Percentiles rank a stretch among this genome's conserved stretches.
Evolutionary conservation across 2,329 filamentous ascomycete genomes (phyloP).

Genomic region (Clonostachys chloroleuca): DNA sequence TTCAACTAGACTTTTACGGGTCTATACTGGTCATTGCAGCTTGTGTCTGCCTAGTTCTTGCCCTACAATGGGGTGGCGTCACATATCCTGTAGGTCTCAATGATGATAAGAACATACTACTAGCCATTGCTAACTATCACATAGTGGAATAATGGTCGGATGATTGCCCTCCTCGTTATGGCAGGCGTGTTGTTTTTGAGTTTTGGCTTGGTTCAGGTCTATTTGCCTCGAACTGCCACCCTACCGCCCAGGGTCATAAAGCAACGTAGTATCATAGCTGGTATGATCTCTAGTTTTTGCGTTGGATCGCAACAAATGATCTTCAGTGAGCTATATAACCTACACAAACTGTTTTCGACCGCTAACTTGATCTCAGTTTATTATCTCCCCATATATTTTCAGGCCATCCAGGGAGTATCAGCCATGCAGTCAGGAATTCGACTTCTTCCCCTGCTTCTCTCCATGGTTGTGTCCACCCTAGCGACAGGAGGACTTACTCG

Average conservation of each 20-base stretch:
- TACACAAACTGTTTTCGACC: too few species aligned
- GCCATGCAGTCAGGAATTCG: constrained; percentile 26
- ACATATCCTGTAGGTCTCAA: constrained; percentile 4
- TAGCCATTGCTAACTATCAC: constrained; percentile 4
- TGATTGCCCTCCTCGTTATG: constrained; percentile 25
- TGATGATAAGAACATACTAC: too few species aligned
- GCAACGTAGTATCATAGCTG: constrained; percentile 25
- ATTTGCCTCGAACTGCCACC: constrained; percentile 23
- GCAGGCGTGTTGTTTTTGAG: constrained; percentile 17
- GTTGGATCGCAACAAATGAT: too few species aligned
- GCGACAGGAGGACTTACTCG: constrained; percentile 32
- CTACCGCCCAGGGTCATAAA: constrained; percentile 27
- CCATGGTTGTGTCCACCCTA: constrained; percentile 30
- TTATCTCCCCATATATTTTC: constrained; percentile 33
- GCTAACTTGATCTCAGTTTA: constrained; percentile 9
- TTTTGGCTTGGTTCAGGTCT: constrained; percentile 10
- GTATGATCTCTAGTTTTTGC: constrained; percentile 1
- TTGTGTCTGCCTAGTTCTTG: constrained; percentile 29
- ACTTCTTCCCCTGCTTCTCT: constrained; percentile 28
- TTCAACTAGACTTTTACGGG: constrained; percentile 32
- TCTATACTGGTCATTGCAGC: constrained; percentile 28
- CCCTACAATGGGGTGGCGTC: constrained; percentile 33
- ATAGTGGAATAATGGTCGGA: constrained; percentile 26
- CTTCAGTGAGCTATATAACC: too few species aligned
- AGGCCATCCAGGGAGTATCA: constrained; percentile 21